Evolutionary conservation across 305 asterid genomes (phyloP), one percentile per base, ranked within the genome.

Genomic region (Caryopteris hybrid): DNA sequence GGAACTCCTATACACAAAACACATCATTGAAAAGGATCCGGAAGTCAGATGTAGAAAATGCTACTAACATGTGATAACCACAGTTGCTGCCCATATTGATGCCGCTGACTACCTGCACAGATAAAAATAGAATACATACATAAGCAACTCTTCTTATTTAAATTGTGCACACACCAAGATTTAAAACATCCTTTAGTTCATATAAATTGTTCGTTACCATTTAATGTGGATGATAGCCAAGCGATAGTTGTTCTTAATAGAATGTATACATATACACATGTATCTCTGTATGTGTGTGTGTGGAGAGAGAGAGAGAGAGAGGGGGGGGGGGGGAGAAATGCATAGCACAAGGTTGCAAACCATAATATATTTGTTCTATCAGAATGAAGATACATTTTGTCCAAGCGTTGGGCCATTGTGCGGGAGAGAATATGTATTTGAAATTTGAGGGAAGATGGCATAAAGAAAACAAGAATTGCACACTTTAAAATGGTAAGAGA

Each of bases 11-110:
- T 29, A 42, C n/a, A 47, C 17, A 41, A 58, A 71, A 14, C 48
- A 45, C 38, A 42, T 34, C 36, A 68, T 53, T 21, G 6, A 57
- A 54, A 69, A 62, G 58, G 64, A 60, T 66, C 14, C n/a, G 36
- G 67, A 78, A 54, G 55, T 65, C 62, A 45, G 38, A 63, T 53
- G 29, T 23, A 73, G 73, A 51, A 76, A 36, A 70, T 48, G 62
- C 21, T 73, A 82, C 94, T 74, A 55, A 85, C 92, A 86, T 79
- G 80, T 88, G 95, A 83, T 86, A 90, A 61, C 97, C 89, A 57
- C 90, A 88, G 78, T 90, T 90, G 92, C 89, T 86, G 68, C 93
- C 93, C 91, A 80, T 84, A 72, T 89, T 89, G 78, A 89, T 88
- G 72, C 96, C 96, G 78, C 96, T 89, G 80, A 89, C 77, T 53